Percentiles rank a stretch among this genome's conserved stretches.
These are phyloP conservation scores for Talaromyces amestolkiae DNA, from an alignment of 2,329 filamentous ascomycete species.

Conservation along the genomic window DNA sequence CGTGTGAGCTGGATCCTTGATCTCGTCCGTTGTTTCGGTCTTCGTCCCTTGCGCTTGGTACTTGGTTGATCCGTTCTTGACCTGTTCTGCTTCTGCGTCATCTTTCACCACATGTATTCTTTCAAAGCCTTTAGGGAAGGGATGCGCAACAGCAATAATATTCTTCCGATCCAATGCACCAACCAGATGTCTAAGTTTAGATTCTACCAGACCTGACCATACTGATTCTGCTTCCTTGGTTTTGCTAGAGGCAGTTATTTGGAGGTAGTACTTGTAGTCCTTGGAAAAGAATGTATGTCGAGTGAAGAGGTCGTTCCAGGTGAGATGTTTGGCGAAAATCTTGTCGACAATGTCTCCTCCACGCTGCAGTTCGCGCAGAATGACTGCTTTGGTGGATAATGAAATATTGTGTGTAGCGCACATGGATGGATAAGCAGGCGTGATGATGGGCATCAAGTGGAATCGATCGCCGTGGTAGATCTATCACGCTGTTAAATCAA, in stretches of 20 bases:
- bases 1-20: conserved; percentile 49
- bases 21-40: conserved; percentile 52
- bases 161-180: conserved; percentile 76
- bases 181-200: conserved; percentile 84
- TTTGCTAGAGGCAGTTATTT: conserved; percentile 76
- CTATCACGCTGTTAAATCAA: conserved; percentile 39
- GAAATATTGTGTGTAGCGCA: conserved; percentile 95
- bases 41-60: conserved; percentile 57
- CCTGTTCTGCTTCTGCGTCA: conserved; percentile 60
- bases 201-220: conserved; percentile 91
- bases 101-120: conserved; percentile 69
- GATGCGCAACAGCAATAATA: conserved; percentile 78
- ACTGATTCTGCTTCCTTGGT: conserved; percentile 79
- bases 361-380: conserved; percentile 76
- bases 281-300: conserved; percentile 92
- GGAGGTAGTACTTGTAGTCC: conserved; percentile 94
- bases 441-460: conserved; percentile 97
- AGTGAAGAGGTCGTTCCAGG: conserved; percentile 84
- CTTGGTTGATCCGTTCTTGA: conserved; percentile 60
- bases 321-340: conserved; percentile 72
- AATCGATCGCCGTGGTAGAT: conserved; percentile 76
- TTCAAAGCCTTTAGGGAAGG: conserved; percentile 91
- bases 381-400: conserved; percentile 77
- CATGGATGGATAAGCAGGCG: conserved; percentile 95
- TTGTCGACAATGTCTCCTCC: conserved; percentile 73